Conservation (phyloP, 2,329 filamentous ascomycete genomes). For the Aspergillus pseudoviridinutans region DNA sequence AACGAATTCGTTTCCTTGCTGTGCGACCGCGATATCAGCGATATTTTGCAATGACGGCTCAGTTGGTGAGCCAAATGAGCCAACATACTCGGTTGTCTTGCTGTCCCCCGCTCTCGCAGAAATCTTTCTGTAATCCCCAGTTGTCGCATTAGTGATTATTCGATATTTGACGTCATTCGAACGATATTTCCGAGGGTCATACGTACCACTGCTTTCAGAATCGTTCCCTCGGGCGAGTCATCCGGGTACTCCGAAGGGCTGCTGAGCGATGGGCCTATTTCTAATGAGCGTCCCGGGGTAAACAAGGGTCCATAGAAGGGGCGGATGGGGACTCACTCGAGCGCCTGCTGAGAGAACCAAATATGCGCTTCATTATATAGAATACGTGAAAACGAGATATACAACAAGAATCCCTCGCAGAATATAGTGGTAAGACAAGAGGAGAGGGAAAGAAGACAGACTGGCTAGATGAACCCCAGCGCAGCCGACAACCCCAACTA, state of each 20-base stretch:
- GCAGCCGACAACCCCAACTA: not conserved
- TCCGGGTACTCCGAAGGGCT: constrained; percentile 24
- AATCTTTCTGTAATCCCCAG: constrained; percentile 57
- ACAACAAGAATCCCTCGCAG: not conserved
- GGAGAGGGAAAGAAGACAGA: constrained; percentile 2
- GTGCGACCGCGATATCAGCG: not conserved
- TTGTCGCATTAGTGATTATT: constrained; percentile 1
- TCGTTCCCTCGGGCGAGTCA: constrained; percentile 37
- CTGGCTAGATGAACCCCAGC: not conserved
- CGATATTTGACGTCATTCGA: not conserved
- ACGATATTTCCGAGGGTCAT: not conserved
- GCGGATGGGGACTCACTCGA: constrained; percentile 23
- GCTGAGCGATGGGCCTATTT: constrained; percentile 21
- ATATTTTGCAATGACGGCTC: not conserved
- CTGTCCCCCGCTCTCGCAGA: constrained; percentile 68
- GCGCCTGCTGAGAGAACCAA: constrained; percentile 30
- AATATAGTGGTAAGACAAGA: constrained; percentile 1
- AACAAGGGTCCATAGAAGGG: constrained; percentile 4
- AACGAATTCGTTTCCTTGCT: constrained; percentile 80
- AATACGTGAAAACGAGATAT: not conserved
- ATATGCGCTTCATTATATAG: constrained; percentile 34
- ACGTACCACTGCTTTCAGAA: constrained; percentile 41
- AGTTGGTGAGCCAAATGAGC: not conserved
- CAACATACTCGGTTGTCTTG: constrained; percentile 51
- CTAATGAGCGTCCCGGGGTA: constrained; percentile 4